Base-by-base conservation (phyloP, 345 rosid genomes). In the Mercurialis annua region DNA sequence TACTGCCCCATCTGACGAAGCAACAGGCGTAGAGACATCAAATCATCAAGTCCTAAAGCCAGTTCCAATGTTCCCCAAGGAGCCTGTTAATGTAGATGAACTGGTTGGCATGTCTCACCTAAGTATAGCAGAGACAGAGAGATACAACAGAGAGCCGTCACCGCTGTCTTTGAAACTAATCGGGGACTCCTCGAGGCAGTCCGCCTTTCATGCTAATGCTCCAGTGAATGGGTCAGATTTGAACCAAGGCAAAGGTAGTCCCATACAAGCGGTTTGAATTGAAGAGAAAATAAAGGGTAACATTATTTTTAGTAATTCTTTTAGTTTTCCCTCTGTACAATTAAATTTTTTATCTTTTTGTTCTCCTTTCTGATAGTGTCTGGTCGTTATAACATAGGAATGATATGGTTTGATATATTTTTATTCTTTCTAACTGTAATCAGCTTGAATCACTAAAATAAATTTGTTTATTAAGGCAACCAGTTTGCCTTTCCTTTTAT, bases 41-140 rank as follows among this genome's bases (percentile, higher is more conserved):
- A 83, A 67, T 30, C 97, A 87, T 64, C 83, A 81, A 79, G 87
- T 94, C 58, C 68, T 92, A 47, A 92, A 84, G 81, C 99, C 98
- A 56, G 83, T 81, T 67, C 84, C 98, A 1, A 56, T 84, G 42
- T 58, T 88, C 52, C 87, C 84, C 1, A 92, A 86, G 76, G 87
- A 92, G 73, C 88, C 92, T 3, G 82, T 85, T 4, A 86, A 85
- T 67, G 85, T 92, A 57, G 93, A 94, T 44, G 83, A 92, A 73
- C 73, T 94, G 34, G 86, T 86, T 4, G 85, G 96, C 64, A 78
- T 94, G 85, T 87, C 96, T 64, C 93, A 92, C 69, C 92, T 94
- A 36, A 75, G 88, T 58, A 76, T 94, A 66, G 83, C 76, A 53
- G 88, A 85, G 74, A 65, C 65, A 0, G 76, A 71, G 43, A 78